These are phyloP conservation scores for Phytophthora multivora DNA, from an alignment of 352 stramenopile genomes.

Conservation along the genomic window DNA sequence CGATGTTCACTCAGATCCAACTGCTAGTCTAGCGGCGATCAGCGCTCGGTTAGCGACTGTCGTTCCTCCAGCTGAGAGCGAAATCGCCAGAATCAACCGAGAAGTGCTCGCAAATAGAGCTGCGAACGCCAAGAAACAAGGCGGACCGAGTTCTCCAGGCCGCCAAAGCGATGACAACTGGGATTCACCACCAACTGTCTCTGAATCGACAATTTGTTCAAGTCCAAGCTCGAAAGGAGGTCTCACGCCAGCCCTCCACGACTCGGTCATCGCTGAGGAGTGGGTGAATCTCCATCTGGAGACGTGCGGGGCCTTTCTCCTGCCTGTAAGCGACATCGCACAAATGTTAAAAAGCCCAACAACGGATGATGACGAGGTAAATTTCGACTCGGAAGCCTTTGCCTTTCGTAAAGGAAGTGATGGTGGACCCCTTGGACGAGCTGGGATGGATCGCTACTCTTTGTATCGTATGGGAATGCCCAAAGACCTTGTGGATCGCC, in stretches of 20 bases:
- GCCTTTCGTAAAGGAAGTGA: constrained; percentile 49
- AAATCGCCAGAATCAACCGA: constrained; percentile 76
- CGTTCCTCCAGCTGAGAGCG: constrained; percentile 64
- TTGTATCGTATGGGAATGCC: constrained; percentile 79
- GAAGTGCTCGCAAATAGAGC: constrained; percentile 38
- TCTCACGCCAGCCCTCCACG: constrained; percentile 47
- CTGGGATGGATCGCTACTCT: constrained; percentile 74
- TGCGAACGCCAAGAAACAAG: constrained; percentile 23
- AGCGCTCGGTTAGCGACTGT: constrained; percentile 57
- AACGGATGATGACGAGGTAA: constrained; percentile 36
- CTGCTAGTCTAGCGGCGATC: constrained; percentile 60
- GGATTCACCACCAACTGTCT: not conserved
- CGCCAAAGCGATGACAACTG: not conserved
- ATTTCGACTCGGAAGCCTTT: constrained; percentile 47
- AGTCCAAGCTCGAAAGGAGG: constrained; percentile 30
- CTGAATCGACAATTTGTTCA: not conserved
- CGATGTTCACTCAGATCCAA: constrained; percentile 30
- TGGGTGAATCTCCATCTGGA: constrained; percentile 84
- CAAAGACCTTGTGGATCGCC: constrained; percentile 73
- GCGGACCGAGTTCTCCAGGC: constrained; percentile 2
- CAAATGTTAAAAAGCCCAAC: constrained; percentile 1
- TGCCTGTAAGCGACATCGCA: constrained; percentile 56
- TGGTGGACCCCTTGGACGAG: constrained; percentile 50
- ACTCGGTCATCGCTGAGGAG: constrained; percentile 77
- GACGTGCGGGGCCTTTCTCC: constrained; percentile 49